Percentiles rank a stretch among this genome's conserved stretches.
phyloP scores from a whole-genome alignment of 2,329 filamentous ascomycete genomes.

The Emericellopsis cladophorae region DNA sequence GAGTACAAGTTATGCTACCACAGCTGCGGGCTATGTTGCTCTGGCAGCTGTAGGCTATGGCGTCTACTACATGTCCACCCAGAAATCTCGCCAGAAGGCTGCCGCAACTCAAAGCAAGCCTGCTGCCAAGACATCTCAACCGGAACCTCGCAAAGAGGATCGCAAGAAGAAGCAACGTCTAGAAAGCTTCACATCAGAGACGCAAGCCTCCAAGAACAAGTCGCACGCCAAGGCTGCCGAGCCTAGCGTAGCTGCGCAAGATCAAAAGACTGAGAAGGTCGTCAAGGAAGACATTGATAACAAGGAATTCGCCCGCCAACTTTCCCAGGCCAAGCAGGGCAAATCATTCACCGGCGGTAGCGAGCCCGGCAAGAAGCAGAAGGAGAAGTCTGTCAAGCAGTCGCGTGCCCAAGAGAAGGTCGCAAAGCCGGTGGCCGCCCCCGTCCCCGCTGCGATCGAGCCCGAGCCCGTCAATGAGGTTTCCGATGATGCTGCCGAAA shows the following conservation, averaged over 20 bases:
- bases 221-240: constrained; percentile 26
- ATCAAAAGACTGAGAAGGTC: constrained; percentile 10
- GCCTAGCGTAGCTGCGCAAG: constrained; percentile 7
- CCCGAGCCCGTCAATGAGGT: constrained; percentile 39
- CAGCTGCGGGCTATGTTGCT: constrained; percentile 21
- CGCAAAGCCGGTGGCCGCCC: constrained; percentile 30
- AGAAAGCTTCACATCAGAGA: constrained; percentile 24
- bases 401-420: constrained; percentile 29
- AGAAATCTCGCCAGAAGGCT: constrained; percentile 17
- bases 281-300: constrained; percentile 37
- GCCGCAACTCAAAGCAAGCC: constrained; percentile 13
- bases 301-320: constrained; percentile 64
- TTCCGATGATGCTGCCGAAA: not conserved
- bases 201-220: constrained; percentile 18
- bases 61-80: constrained; percentile 21
- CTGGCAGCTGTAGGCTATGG: constrained; percentile 21
- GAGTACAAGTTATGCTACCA: constrained; percentile 20
- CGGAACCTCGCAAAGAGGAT: constrained; percentile 24
- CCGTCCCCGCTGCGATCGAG: constrained; percentile 69
- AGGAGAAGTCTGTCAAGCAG: constrained; percentile 59
- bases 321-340: constrained; percentile 59
- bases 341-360: constrained; percentile 42
- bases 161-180: constrained; percentile 33
- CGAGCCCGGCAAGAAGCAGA: constrained; percentile 50
- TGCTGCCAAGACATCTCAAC: constrained; percentile 13